Percentiles rank a stretch among this genome's conserved stretches.
These are phyloP conservation scores for Fomes fomentarius DNA, from an alignment of 1,284 basidiomycete genomes.

Conservation along the genomic window DNA sequence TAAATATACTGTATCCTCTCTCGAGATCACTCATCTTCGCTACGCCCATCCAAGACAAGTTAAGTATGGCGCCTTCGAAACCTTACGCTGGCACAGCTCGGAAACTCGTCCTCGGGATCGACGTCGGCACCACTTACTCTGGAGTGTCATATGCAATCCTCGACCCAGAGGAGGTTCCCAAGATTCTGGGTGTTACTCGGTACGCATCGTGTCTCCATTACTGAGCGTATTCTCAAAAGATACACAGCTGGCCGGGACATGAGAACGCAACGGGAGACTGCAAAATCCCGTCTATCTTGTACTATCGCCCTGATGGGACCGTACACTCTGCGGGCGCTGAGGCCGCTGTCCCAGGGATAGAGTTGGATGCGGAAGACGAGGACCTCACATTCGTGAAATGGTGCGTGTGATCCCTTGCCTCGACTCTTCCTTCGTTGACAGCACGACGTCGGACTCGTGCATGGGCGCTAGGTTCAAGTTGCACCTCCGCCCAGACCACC, in stretches of 20 bases:
- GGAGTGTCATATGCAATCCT: constrained; percentile 49
- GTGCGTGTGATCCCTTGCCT: too few relatives aligned
- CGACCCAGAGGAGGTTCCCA: constrained; percentile 41
- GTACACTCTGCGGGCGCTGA: constrained; percentile 59
- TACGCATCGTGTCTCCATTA: too few relatives aligned
- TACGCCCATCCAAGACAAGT: too few relatives aligned
- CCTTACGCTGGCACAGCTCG: constrained; percentile 26
- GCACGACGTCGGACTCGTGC: too few relatives aligned
- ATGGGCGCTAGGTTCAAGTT: constrained; percentile 55
- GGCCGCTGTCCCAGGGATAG: constrained; percentile 44
- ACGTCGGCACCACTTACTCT: constrained; percentile 57
- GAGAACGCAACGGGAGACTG: constrained; percentile 39
- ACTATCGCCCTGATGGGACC: constrained; percentile 49
- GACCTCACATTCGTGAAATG: constrained; percentile 52
- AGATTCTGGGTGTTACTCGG: constrained; percentile 44
- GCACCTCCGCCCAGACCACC: constrained; percentile 46
- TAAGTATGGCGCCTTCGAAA: neutral
- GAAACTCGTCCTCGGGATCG: constrained; percentile 52
- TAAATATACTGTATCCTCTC: too few relatives aligned
- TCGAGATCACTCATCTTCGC: too few relatives aligned
- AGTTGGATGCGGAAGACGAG: constrained; percentile 49
- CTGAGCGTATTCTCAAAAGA: neutral
- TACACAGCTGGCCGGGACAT: constrained; percentile 44
- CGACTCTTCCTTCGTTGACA: too few relatives aligned
- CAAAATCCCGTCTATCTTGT: constrained; percentile 61